Evolutionary conservation across 306 rosid species (phyloP).

Genomic region (Corylus heterophylla): DNA sequence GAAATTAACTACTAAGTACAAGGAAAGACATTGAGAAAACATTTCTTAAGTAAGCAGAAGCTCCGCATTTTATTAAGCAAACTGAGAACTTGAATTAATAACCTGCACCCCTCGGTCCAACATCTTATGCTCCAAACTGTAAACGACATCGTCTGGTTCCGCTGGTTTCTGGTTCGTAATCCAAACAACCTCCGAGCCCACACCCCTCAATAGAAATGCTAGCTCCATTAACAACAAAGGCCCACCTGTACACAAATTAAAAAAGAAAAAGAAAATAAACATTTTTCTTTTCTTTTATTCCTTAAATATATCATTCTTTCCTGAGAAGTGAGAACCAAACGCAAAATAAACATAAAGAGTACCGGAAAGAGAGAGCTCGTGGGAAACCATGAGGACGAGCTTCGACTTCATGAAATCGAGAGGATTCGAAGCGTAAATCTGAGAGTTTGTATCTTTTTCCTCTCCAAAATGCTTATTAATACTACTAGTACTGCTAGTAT

Average conservation of each 20-base stretch:
- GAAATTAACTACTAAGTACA: not conserved
- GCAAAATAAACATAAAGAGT: conserved; percentile 7
- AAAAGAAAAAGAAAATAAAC: not conserved
- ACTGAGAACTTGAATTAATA: not conserved
- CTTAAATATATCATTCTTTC: conserved; percentile 21
- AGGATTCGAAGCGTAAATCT: conserved; percentile 46
- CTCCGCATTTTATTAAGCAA: not conserved
- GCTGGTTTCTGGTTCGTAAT: conserved; percentile 61
- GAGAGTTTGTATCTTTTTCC: conserved; percentile 14
- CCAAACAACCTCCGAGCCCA: conserved; percentile 78
- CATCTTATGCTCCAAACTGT: conserved; percentile 79
- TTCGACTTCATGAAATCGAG: conserved; percentile 78
- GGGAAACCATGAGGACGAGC: conserved; percentile 86
- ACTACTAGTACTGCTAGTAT: not conserved
- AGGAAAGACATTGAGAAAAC: not conserved
- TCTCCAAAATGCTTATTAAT: conserved; percentile 23
- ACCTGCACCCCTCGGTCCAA: conserved; percentile 81
- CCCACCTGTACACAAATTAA: conserved; percentile 45
- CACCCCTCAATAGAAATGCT: conserved; percentile 70
- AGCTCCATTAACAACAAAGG: conserved; percentile 81
- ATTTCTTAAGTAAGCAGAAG: not conserved
- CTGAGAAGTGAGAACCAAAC: conserved; percentile 15
- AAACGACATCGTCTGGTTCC: conserved; percentile 51
- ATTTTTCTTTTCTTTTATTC: not conserved
- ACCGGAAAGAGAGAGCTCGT: conserved; percentile 85